These are phyloP conservation scores for Blepharisma stoltei DNA, from an alignment of 73 alveolate genomes.

Conservation along the genomic window DNA sequence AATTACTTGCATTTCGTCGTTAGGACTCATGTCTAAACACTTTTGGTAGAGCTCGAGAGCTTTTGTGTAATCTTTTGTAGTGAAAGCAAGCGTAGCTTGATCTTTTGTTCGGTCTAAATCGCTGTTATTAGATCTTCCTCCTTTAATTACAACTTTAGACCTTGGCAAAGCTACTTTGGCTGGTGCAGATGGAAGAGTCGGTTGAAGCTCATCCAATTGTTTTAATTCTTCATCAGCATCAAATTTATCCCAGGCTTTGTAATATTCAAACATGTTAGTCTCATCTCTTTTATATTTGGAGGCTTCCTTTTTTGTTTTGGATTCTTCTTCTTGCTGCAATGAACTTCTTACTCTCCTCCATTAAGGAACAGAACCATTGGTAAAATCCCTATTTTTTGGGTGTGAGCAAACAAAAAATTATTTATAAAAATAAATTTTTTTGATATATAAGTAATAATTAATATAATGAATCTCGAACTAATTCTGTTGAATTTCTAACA, in stretches of 20 bases:
- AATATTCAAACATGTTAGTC: slow-evolving; percentile 55
- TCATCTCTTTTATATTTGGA: slow-evolving; percentile 46
- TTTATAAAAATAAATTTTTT: no score
- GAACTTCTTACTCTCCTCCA: no score
- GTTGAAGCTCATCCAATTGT: neutral
- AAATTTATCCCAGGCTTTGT: slow-evolving; percentile 64
- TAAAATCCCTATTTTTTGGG: no score
- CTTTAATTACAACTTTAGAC: slow-evolving; percentile 53
- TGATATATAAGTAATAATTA: no score
- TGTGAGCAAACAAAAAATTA: no score
- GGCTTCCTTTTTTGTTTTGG: slow-evolving; percentile 22
- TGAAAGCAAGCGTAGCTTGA: slow-evolving; percentile 49
- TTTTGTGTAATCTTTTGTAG: slow-evolving; percentile 41
- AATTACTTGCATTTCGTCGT: slow-evolving; percentile 37
- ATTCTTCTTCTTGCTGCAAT: neutral
- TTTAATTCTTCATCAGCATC: slow-evolving; percentile 36
- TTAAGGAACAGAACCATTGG: no score
- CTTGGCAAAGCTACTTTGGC: slow-evolving; percentile 59
- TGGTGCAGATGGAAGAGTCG: neutral
- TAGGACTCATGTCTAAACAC: slow-evolving; percentile 42
- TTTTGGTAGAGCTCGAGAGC: slow-evolving; percentile 56
- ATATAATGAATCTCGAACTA: no score
- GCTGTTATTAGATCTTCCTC: slow-evolving; percentile 35
- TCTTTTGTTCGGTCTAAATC: slow-evolving; percentile 35
- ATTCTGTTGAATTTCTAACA: no score